phyloP scores from a whole-genome alignment of 305 asterid species.

The Fraxinus floribunda region DNA sequence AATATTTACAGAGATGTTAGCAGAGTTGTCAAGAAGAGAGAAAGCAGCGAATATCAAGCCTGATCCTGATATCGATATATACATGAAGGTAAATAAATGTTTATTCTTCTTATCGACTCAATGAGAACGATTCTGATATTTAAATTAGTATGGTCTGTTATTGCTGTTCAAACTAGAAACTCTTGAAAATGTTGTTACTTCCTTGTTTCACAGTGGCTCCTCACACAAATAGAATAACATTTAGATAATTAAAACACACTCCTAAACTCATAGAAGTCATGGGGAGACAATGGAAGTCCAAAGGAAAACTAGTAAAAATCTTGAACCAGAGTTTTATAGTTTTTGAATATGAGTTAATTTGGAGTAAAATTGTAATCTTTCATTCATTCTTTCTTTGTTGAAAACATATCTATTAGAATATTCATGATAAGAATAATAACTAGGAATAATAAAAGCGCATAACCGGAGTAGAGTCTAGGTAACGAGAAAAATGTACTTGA shows the following conservation, averaged over 20 bases:
- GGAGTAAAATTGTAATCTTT: not conserved
- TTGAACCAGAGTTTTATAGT: not conserved
- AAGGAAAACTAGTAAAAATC: not conserved
- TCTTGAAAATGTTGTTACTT: not conserved
- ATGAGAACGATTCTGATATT: not conserved
- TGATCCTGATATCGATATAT: conserved; percentile 73
- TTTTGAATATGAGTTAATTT: not conserved
- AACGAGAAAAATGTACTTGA: not conserved
- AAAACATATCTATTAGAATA: not conserved
- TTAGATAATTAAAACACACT: not conserved
- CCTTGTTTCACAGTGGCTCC: not conserved
- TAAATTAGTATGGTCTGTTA: not conserved
- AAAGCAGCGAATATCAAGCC: conserved; percentile 76
- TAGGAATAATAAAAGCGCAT: not conserved
- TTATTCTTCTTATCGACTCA: not conserved
- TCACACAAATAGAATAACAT: not conserved
- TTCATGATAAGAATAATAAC: not conserved
- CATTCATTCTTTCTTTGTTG: not conserved
- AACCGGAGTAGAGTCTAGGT: not conserved
- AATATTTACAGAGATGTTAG: conserved; percentile 62
- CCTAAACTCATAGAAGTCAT: not conserved
- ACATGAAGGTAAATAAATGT: conserved; percentile 65
- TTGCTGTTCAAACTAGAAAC: not conserved
- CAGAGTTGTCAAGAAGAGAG: conserved; percentile 83
- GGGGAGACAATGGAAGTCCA: not conserved